These are phyloP conservation scores for Eutrema heterophyllum DNA, from an alignment of 345 rosid genomes.

Conservation along the genomic window DNA sequence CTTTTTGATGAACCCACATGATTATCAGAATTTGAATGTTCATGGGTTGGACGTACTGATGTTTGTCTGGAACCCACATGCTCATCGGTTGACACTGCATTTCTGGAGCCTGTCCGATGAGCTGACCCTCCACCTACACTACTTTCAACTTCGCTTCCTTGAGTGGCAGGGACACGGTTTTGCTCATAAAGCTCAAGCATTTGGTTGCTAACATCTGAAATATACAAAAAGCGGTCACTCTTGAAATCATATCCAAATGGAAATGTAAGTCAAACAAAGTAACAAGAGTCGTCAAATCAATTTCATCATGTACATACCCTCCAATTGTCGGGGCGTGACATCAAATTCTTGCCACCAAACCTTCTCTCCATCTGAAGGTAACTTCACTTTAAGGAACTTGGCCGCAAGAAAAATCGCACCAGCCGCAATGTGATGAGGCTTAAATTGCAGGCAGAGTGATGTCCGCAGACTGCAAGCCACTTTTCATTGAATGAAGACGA, in stretches of 20 bases:
- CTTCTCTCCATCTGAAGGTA: conserved; percentile 95
- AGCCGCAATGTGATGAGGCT: conserved; percentile 99
- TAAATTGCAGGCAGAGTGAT: conserved; percentile 98
- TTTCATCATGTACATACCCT: conserved; percentile 54
- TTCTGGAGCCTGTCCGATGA: conserved; percentile 47
- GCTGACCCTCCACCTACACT: conserved; percentile 57
- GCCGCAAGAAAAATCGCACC: conserved; percentile 99
- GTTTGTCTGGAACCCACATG: conserved; percentile 37
- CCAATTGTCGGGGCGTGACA: conserved; percentile 91
- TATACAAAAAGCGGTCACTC: not conserved
- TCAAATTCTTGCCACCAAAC: conserved; percentile 99
- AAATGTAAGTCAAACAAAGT: not conserved
- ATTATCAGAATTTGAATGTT: conserved; percentile 43
- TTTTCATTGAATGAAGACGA: conserved; percentile 51
- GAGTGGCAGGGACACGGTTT: conserved; percentile 68
- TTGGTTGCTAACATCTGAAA: conserved; percentile 88
- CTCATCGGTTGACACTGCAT: conserved; percentile 47
- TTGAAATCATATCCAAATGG: not conserved
- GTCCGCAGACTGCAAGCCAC: conserved; percentile 97
- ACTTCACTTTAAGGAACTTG: conserved; percentile 97
- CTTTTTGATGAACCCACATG: conserved; percentile 43
- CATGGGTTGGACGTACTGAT: conserved; percentile 43
- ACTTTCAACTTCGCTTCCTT: conserved; percentile 83
- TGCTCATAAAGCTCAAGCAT: conserved; percentile 94
- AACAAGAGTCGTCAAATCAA: not conserved